phyloP scores from a whole-genome alignment of 2,329 filamentous ascomycete species.

The Cytospora mali region DNA sequence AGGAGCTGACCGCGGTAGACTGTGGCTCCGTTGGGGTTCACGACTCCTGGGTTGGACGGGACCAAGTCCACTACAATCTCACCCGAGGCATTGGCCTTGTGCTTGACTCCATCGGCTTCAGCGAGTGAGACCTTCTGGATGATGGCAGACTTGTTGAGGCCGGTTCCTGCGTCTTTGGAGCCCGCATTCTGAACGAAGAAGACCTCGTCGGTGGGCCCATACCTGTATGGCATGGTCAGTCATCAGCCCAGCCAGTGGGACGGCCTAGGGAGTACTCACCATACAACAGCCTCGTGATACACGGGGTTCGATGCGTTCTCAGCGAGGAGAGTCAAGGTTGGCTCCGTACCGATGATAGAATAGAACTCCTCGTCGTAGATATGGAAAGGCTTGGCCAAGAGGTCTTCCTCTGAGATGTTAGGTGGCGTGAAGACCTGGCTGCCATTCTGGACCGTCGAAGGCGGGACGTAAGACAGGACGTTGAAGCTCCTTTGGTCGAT shows the following conservation, averaged over 20 bases:
- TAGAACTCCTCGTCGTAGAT: constrained; percentile 56
- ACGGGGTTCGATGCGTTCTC: constrained; percentile 47
- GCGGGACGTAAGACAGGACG: constrained; percentile 43
- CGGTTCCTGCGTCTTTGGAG: constrained; percentile 48
- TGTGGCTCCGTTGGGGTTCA: constrained; percentile 55
- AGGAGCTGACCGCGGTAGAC: constrained; percentile 54
- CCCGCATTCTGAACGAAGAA: constrained; percentile 60
- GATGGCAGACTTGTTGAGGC: constrained; percentile 53
- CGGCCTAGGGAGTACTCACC: constrained; percentile 38
- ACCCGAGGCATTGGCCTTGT: constrained; percentile 41
- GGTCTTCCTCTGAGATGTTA: constrained; percentile 42
- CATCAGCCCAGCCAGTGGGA: background rate
- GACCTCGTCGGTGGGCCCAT: constrained; percentile 51
- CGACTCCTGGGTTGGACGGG: constrained; percentile 44
- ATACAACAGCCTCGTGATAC: constrained; percentile 60
- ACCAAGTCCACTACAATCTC: constrained; percentile 48
- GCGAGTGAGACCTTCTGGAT: constrained; percentile 53
- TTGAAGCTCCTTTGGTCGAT: constrained; percentile 50
- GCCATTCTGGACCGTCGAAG: constrained; percentile 42
- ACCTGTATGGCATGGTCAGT: constrained; percentile 33
- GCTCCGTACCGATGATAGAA: constrained; percentile 51
- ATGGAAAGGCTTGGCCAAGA: constrained; percentile 45
- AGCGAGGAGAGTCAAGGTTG: constrained; percentile 53
- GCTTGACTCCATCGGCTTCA: constrained; percentile 45
- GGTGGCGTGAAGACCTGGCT: constrained; percentile 48